phyloP scores from a whole-genome alignment of 345 rosid species.

The Ceriops zippeliana region DNA sequence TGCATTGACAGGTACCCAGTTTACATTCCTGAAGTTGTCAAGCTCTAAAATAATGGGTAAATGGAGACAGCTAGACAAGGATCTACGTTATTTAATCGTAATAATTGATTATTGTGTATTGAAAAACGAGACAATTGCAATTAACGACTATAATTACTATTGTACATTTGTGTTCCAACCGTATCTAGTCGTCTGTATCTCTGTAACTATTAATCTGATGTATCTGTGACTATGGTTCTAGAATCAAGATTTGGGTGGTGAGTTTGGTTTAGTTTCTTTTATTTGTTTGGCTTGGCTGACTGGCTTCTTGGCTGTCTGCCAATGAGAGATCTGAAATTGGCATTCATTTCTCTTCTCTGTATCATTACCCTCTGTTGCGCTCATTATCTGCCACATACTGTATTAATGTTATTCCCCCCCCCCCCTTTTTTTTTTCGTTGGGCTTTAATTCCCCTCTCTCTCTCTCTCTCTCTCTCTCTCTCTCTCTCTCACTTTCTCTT shows the following conservation, averaged over 20 bases:
- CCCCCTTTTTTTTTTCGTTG: neutral
- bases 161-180: no score
- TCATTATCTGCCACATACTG: slow-evolving; percentile 9
- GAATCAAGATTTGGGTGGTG: neutral
- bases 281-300: neutral
- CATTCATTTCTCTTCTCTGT: neutral
- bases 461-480: neutral
- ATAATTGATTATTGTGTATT: no score
- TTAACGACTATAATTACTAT: no score
- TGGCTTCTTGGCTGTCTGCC: neutral
- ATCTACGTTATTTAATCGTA: no score
- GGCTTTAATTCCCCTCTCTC: neutral
- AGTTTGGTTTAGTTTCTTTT: neutral
- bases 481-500: neutral
- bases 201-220: no score
- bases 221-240: no score
- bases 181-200: no score
- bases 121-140: no score
- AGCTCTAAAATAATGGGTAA: slow-evolving; percentile 9
- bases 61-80: no score
- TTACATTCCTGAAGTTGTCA: slow-evolving; percentile 27
- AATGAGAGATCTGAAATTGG: neutral
- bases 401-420: neutral
- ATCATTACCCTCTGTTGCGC: neutral
- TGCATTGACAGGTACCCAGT: slow-evolving; percentile 40